Evolutionary conservation across 805 yeast genomes (phyloP).

Genomic region (Nakazawaea populi): DNA sequence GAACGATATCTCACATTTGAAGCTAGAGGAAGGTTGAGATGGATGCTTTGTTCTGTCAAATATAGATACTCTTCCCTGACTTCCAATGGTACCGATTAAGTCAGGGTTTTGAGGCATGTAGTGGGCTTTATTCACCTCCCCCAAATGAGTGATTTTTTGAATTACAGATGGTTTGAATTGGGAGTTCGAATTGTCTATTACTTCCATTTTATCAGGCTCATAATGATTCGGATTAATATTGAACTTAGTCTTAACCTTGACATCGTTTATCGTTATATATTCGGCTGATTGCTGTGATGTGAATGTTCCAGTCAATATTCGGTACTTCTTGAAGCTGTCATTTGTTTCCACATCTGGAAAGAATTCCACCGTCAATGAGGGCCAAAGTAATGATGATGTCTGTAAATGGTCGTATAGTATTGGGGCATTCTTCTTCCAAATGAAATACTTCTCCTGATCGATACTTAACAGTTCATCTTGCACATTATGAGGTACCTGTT

Average conservation of each 20-base stretch:
- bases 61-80: conserved; percentile 57
- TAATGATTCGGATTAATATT: conserved; percentile 26
- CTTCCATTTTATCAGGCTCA: conserved; percentile 29
- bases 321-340: conserved; percentile 19
- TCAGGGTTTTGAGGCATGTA: conserved; percentile 87
- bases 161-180: conserved; percentile 30
- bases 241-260: conserved; percentile 20
- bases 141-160: conserved; percentile 62
- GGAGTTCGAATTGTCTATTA: conserved; percentile 23
- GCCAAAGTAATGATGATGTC: conserved; percentile 57
- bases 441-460: conserved; percentile 8
- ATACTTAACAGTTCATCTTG: neutral
- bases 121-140: conserved; percentile 68
- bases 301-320: conserved; percentile 57
- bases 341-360: conserved; percentile 44
- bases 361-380: conserved; percentile 56
- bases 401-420: conserved; percentile 47
- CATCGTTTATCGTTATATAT: conserved; percentile 31
- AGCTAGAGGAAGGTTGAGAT: conserved; percentile 29
- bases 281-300: conserved; percentile 56
- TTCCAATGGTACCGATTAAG: conserved; percentile 64
- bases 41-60: conserved; percentile 85
- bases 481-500: neutral
- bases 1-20: conserved; percentile 32
- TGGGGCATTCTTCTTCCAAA: conserved; percentile 60